A percentile compares a stretch with the other conserved stretches of the same genome.
These are phyloP conservation scores for Pleurostoma richardsiae DNA, from an alignment of 2,329 filamentous ascomycete species.

Conservation along the genomic window DNA sequence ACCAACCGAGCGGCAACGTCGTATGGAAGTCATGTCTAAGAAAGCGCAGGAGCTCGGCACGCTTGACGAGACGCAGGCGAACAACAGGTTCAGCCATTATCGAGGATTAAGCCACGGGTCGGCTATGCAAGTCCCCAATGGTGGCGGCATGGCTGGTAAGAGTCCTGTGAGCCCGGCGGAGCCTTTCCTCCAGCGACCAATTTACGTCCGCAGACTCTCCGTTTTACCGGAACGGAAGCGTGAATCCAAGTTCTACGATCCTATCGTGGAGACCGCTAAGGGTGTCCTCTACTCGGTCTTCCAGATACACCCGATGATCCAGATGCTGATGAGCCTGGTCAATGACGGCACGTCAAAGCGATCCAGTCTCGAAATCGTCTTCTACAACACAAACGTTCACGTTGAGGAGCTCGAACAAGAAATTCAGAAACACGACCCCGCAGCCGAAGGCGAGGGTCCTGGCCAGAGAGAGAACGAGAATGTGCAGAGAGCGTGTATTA, in stretches of 20 bases:
- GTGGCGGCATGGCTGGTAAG: conserved; percentile 30
- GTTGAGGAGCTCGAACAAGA: conserved; percentile 62
- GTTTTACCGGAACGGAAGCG: conserved; percentile 59
- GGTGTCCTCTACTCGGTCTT: conserved; percentile 64
- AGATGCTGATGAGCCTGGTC: conserved; percentile 58
- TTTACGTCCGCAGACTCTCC: conserved; percentile 60
- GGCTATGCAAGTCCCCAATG: conserved; percentile 51
- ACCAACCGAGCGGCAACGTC: conserved; percentile 48
- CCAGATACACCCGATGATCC: conserved; percentile 63
- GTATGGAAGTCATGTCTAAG: conserved; percentile 60
- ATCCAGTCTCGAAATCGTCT: conserved; percentile 61
- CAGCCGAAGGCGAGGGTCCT: conserved; percentile 42
- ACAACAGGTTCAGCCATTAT: conserved; percentile 62
- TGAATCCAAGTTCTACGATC: conserved; percentile 56
- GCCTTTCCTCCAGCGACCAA: conserved; percentile 49
- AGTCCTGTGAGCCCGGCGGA: conserved; percentile 59
- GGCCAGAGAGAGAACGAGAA: conserved; percentile 55
- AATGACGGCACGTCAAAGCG: conserved; percentile 56
- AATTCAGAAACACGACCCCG: conserved; percentile 55
- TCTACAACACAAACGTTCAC: conserved; percentile 63
- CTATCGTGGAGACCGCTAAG: conserved; percentile 60
- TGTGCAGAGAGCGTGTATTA: conserved; percentile 58
- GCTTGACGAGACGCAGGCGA: conserved; percentile 56
- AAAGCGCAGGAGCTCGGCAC: conserved; percentile 57
- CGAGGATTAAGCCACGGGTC: conserved; percentile 64